Conservation (phyloP, 371 early-diverging fungal species). For the Actinomortierella wolfii region DNA sequence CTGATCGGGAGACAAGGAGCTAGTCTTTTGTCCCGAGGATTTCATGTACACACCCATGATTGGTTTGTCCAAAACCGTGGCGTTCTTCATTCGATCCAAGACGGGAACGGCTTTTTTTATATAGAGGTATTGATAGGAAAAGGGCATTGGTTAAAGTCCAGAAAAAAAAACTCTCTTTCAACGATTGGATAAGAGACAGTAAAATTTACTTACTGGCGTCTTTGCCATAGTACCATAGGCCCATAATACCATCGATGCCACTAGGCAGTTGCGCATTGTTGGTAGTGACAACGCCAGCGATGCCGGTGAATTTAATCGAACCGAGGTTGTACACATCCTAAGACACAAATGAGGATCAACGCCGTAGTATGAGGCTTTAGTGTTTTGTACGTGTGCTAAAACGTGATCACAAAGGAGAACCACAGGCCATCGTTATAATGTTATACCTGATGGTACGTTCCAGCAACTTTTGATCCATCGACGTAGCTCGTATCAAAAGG, state of each 20-base stretch:
- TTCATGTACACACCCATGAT: conserved; percentile 10
- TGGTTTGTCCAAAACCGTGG: conserved; percentile 10
- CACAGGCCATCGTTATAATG: background rate
- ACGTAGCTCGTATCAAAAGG: conserved; percentile 1
- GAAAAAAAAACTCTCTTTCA: too few relatives aligned
- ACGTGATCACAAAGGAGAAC: background rate
- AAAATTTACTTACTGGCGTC: too few relatives aligned
- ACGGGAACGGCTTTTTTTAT: conserved; percentile 11
- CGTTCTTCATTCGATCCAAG: conserved; percentile 20
- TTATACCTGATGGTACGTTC: conserved; percentile 10
- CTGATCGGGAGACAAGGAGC: background rate
- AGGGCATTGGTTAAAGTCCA: too few relatives aligned
- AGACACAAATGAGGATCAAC: background rate
- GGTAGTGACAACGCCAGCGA: conserved; percentile 13
- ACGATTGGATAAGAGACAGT: too few relatives aligned
- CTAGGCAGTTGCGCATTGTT: conserved; percentile 10
- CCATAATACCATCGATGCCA: conserved; percentile 35
- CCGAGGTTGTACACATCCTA: conserved; percentile 26
- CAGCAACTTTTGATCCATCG: conserved; percentile 11
- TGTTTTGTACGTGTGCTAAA: too few relatives aligned
- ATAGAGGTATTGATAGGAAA: too few relatives aligned
- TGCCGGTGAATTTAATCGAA: conserved; percentile 10
- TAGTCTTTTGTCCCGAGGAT: too few relatives aligned
- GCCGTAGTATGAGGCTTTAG: too few relatives aligned
- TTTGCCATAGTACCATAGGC: conserved; percentile 23